Percentiles rank a stretch among this genome's conserved stretches.
phyloP scores from a whole-genome alignment of 768 basidiomycete genomes.

The Rhodotorula toruloides region DNA sequence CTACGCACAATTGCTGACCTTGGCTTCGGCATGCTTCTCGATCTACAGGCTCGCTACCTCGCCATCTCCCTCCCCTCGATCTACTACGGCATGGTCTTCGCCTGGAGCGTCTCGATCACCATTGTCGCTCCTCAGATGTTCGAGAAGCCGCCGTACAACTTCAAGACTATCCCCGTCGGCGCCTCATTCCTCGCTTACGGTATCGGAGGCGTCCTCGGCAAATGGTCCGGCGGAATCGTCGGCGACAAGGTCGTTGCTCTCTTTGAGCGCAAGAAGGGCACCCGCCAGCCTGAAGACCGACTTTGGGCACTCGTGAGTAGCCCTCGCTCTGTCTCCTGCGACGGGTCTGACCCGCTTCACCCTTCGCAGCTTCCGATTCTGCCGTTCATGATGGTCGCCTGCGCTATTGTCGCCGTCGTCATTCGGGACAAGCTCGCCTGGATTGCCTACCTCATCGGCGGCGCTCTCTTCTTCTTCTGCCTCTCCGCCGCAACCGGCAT shows the following conservation, averaged over 20 bases:
- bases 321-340: not conserved
- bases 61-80: constrained; percentile 36
- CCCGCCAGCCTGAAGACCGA: constrained; percentile 40
- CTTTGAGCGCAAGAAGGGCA: constrained; percentile 28
- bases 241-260: constrained; percentile 39
- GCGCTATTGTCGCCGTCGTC: constrained; percentile 27
- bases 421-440: constrained; percentile 35
- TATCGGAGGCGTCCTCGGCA: constrained; percentile 39
- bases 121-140: constrained; percentile 39
- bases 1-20: no score
- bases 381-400: constrained; percentile 40
- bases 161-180: constrained; percentile 35
- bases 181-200: constrained; percentile 38
- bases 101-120: constrained; percentile 35
- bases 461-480: constrained; percentile 39
- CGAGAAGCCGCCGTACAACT: constrained; percentile 38
- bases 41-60: constrained; percentile 31
- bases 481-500: constrained; percentile 39
- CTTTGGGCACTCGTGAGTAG: constrained; percentile 36
- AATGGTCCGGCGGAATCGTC: constrained; percentile 39
- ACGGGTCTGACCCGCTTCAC: not conserved
- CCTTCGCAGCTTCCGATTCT: constrained; percentile 34
- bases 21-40: no score
- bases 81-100: constrained; percentile 41
- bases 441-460: constrained; percentile 39